Evolutionary conservation across 176 grass and related monocot genomes (phyloP).

Genomic region (Bonia amplexicaulis): DNA sequence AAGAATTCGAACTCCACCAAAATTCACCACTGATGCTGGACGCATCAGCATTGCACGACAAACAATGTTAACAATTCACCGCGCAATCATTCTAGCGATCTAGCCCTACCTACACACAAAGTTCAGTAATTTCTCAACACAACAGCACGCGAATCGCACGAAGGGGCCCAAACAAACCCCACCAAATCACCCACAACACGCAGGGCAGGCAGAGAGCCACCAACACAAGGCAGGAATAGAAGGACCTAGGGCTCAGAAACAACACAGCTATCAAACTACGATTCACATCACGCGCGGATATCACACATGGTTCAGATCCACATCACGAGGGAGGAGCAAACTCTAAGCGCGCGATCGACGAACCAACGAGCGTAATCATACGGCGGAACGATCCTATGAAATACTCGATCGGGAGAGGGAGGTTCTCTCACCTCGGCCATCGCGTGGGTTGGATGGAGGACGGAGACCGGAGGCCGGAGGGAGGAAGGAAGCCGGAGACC

Average conservation of each 20-base stretch:
- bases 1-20: not conserved
- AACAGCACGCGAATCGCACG: not conserved
- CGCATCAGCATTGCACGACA: not conserved
- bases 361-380: not conserved
- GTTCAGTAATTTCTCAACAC: not conserved
- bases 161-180: not conserved
- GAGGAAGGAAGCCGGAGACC: no score
- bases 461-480: not conserved
- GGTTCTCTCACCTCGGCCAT: constrained; percentile 44
- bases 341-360: constrained; percentile 2
- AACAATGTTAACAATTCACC: not conserved
- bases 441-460: not conserved
- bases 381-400: not conserved
- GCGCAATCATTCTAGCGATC: not conserved
- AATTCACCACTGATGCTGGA: not conserved
- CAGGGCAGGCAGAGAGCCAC: no score
- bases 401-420: not conserved
- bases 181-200: not conserved
- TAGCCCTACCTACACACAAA: not conserved
- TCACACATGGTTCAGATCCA: no score
- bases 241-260: not conserved
- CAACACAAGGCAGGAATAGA: not conserved
- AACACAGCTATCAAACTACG: not conserved
- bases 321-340: not conserved
- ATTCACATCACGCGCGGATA: not conserved